Evolutionary conservation across 768 basidiomycete genomes (phyloP), one percentile per base, ranked within the genome.

Genomic region (Mycena vulgaris): DNA sequence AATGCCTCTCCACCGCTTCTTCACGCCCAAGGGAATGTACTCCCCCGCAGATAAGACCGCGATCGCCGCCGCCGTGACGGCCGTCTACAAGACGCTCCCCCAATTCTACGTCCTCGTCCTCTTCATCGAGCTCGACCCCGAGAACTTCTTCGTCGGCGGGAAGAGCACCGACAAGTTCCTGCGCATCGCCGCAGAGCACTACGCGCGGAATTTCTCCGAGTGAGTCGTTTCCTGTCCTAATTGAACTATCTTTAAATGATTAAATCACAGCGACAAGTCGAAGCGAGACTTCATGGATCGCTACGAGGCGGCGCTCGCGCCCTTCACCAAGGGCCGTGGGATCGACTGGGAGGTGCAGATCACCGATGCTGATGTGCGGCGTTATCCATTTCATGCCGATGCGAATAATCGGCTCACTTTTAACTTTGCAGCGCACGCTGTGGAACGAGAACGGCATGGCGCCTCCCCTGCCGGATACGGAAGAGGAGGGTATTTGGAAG

Each of bases 1-100:
- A 58, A 78, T 78, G 77, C 77, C 77, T 75, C 71, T 78, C 55
- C 75, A 78, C 57, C 69, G 76, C 52, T 72, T 76, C 59, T 76
- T 77, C 57, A 63, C 68, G 3, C 74, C 77, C 28, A 73, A 72
- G 35, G 73, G 66, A 17, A 52, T 75, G 40, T 77, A 75, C 27
- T 68, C 77, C n/a, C 21, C 63, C 14, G 69, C 69, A 17, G 77
- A 78, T 27, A 78, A 78, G 52, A 68, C 68, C 14, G 66, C 65
- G 1, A 71, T 78, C 45, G 71, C 77, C 5, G 42, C 65, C 35
- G 74, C 74, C 5, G 67, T 78, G 14, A 77, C 76, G 3, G 55
- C 19, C 1, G 62, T 75, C 42, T 78, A 78, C 60, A 10, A 35
- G 8, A 9, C 19, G 21, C 63, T 78, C 25, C 77, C 77, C 8